These are phyloP conservation scores for Cryptococcus sp. DNA, from an alignment of 1,284 basidiomycete genomes.

Conservation along the genomic window DNA sequence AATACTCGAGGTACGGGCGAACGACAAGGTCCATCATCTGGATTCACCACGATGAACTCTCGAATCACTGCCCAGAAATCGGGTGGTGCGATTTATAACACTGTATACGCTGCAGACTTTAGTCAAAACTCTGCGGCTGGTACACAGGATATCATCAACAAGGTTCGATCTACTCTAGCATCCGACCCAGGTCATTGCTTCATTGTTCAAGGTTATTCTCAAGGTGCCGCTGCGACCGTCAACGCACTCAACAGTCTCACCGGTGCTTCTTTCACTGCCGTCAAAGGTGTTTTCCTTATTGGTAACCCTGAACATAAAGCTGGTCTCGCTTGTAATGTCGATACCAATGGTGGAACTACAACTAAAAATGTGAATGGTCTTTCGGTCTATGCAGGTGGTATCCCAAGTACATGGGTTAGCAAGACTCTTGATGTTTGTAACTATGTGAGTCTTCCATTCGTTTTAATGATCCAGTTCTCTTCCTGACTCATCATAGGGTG, in stretches of 20 bases:
- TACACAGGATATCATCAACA: conserved; percentile 22
- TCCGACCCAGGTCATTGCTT: conserved; percentile 13
- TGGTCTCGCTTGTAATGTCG: conserved; percentile 33
- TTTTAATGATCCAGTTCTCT: not conserved
- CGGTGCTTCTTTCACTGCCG: conserved; percentile 17
- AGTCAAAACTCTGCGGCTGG: conserved; percentile 24
- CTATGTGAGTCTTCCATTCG: conserved; percentile 10
- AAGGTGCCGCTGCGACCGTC: conserved; percentile 37
- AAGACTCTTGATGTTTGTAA: conserved; percentile 39
- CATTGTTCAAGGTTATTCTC: conserved; percentile 20
- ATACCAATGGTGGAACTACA: conserved; percentile 25
- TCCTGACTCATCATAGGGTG: conserved; percentile 12
- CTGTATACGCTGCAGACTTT: conserved; percentile 31
- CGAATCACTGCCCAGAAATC: conserved; percentile 4
- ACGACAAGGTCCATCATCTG: conserved; percentile 23
- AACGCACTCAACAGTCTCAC: conserved; percentile 25
- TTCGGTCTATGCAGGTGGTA: conserved; percentile 9
- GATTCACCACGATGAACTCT: conserved; percentile 16
- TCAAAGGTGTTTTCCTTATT: conserved; percentile 37
- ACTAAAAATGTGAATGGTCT: conserved; percentile 23
- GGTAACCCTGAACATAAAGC: conserved; percentile 35
- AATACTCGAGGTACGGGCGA: conserved; percentile 38
- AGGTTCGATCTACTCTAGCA: conserved; percentile 4
- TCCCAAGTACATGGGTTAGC: conserved; percentile 23
- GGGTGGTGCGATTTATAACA: conserved; percentile 24